A percentile compares a stretch with the other conserved stretches of the same genome.
Evolutionary conservation across 2,329 filamentous ascomycete species (phyloP).

Genomic region (Colletotrichum sp.): DNA sequence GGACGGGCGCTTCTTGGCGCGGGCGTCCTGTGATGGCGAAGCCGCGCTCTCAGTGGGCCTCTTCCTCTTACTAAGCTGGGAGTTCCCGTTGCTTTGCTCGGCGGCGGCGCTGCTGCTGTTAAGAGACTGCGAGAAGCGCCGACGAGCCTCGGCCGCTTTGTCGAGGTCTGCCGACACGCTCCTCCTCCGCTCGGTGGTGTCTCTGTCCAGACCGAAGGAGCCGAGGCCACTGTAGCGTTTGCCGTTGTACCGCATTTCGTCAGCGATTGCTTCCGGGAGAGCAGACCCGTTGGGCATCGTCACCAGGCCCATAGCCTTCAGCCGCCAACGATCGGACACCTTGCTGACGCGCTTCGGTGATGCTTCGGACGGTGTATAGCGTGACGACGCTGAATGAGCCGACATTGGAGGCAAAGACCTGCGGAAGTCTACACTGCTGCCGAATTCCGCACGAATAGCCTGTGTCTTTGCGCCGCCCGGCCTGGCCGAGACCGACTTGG

Average conservation of each 20-base stretch:
- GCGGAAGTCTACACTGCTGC: slow-evolving; percentile 37
- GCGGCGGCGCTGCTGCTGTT: slow-evolving; percentile 3
- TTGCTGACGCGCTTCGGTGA: slow-evolving; percentile 34
- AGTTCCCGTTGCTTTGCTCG: slow-evolving; percentile 16
- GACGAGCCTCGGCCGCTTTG: slow-evolving; percentile 38
- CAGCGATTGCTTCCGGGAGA: slow-evolving; percentile 55
- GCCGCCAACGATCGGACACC: slow-evolving; percentile 49
- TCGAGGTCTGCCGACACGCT: slow-evolving; percentile 22
- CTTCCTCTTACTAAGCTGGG: slow-evolving; percentile 28
- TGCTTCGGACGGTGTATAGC: slow-evolving; percentile 1
- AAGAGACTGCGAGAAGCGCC: slow-evolving; percentile 21
- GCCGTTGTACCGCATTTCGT: slow-evolving; percentile 47
- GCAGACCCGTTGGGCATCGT: slow-evolving; percentile 59
- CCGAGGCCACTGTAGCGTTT: slow-evolving; percentile 43
- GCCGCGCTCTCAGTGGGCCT: slow-evolving; percentile 15
- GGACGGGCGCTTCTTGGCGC: slow-evolving; percentile 30
- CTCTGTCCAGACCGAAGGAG: slow-evolving; percentile 37
- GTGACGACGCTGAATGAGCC: slow-evolving; percentile 13
- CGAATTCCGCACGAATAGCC: slow-evolving; percentile 39
- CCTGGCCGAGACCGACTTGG: slow-evolving; percentile 6
- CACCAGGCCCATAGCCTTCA: slow-evolving; percentile 57
- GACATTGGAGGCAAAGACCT: slow-evolving; percentile 43
- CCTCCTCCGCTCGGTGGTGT: slow-evolving; percentile 18
- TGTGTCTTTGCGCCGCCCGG: slow-evolving; percentile 38
- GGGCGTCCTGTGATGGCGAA: slow-evolving; percentile 12